These are phyloP conservation scores for Pyrenochaeta sp. DNA, from an alignment of 2,329 filamentous ascomycete species.

Conservation along the genomic window DNA sequence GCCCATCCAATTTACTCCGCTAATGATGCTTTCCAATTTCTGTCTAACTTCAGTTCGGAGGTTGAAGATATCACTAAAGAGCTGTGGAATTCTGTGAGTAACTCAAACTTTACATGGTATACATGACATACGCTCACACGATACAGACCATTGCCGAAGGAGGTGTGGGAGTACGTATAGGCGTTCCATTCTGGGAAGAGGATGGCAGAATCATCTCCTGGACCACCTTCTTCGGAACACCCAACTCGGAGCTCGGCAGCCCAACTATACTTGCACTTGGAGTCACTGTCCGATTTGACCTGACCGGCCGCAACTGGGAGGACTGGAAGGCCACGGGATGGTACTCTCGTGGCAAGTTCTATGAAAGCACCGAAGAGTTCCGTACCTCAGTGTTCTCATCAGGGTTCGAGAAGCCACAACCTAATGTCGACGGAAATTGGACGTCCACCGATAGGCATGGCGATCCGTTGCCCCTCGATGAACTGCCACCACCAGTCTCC, in stretches of 20 bases:
- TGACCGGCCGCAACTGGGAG: slow-evolving; percentile 60
- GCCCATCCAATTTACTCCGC: slow-evolving; percentile 15
- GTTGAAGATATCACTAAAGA: slow-evolving; percentile 29
- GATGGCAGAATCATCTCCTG: slow-evolving; percentile 57
- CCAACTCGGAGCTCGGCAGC: slow-evolving; percentile 52
- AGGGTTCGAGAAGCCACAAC: slow-evolving; percentile 57
- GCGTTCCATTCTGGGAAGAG: slow-evolving; percentile 35
- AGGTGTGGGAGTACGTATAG: slow-evolving; percentile 29
- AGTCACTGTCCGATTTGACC: slow-evolving; percentile 54
- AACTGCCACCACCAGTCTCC: slow-evolving; percentile 62
- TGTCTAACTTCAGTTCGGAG: slow-evolving; percentile 17
- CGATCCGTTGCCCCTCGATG: slow-evolving; percentile 55
- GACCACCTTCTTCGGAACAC: slow-evolving; percentile 57
- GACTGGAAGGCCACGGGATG: slow-evolving; percentile 63
- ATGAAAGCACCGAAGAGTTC: slow-evolving; percentile 60
- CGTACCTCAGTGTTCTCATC: slow-evolving; percentile 54
- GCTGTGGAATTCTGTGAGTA: slow-evolving; percentile 35
- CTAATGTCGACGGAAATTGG: slow-evolving; percentile 61
- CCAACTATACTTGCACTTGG: slow-evolving; percentile 58
- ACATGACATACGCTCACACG: neutral
- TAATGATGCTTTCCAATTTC: slow-evolving; percentile 15
- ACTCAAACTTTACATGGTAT: neutral
- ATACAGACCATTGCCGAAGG: slow-evolving; percentile 24
- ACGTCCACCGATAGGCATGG: slow-evolving; percentile 55
- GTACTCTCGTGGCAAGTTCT: slow-evolving; percentile 65